Conservation (phyloP, 352 stramenopile species). For the Phytophthora cryptogea region DNA sequence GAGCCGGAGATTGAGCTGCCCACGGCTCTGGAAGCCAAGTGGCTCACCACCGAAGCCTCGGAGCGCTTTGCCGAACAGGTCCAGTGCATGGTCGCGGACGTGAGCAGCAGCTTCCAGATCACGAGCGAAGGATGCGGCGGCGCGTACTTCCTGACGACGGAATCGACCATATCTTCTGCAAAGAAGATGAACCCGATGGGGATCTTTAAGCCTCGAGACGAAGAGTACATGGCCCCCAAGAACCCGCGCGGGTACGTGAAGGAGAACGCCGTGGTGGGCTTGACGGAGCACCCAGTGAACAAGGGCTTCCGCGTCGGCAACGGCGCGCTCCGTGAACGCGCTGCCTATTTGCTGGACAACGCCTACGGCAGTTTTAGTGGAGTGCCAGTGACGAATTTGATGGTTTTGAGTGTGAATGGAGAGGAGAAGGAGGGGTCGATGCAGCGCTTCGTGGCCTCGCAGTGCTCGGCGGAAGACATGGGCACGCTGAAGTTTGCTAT, state of each 20-base stretch:
- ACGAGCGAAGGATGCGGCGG: conserved; percentile 83
- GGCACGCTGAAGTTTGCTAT: conserved; percentile 86
- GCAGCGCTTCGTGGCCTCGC: conserved; percentile 79
- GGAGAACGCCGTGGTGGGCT: conserved; percentile 75
- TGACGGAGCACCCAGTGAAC: conserved; percentile 82
- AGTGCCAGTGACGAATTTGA: conserved; percentile 82
- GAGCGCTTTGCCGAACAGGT: conserved; percentile 52
- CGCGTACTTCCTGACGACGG: conserved; percentile 56
- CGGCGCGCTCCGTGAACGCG: conserved; percentile 80
- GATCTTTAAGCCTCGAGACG: conserved; percentile 98
- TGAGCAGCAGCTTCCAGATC: conserved; percentile 52
- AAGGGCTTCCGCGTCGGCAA: conserved; percentile 89
- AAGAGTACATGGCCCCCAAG: conserved; percentile 99
- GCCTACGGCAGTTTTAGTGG: conserved; percentile 82
- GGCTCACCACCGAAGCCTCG: conserved; percentile 49
- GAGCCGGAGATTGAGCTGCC: conserved; percentile 23
- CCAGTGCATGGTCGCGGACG: conserved; percentile 36
- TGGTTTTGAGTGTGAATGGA: conserved; percentile 62
- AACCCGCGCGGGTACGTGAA: conserved; percentile 97
- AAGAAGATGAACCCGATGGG: conserved; percentile 49
- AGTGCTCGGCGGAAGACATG: conserved; percentile 89
- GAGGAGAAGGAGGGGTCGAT: conserved; percentile 86
- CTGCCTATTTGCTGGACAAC: conserved; percentile 82
- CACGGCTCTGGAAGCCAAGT: conserved; percentile 32
- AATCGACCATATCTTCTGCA: conserved; percentile 14